A percentile compares a stretch with the other conserved stretches of the same genome.
These are phyloP conservation scores for Stentor coeruleus DNA, from an alignment of 73 alveolate genomes.

Conservation along the genomic window DNA sequence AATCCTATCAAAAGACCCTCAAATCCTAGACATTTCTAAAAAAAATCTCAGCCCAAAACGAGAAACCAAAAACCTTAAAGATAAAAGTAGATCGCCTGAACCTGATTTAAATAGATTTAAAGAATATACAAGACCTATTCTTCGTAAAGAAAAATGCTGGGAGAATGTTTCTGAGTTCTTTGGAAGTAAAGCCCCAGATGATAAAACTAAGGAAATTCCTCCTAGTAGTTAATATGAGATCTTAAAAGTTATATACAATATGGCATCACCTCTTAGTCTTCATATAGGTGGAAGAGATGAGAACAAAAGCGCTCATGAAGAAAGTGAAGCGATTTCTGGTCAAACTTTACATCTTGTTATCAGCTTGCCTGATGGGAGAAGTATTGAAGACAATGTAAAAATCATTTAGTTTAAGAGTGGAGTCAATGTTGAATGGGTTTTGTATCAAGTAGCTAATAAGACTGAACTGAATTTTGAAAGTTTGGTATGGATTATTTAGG, in stretches of 20 bases:
- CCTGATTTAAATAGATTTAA: not conserved
- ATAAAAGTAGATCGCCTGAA: not conserved
- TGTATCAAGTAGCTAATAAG: not conserved
- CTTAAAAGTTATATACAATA: no score
- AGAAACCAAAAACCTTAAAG: not conserved
- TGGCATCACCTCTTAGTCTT: constrained; percentile 11
- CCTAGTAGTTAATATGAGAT: no score
- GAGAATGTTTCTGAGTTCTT: not conserved
- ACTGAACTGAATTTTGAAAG: not conserved
- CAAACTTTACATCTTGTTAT: not conserved
- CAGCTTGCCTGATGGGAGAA: not conserved
- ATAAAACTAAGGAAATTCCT: no score
- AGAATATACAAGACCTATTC: not conserved
- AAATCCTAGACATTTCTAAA: not conserved
- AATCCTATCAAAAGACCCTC: not conserved
- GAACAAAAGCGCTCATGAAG: not conserved
- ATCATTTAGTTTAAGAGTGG: not conserved
- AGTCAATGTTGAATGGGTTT: constrained; percentile 5
- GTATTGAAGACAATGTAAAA: not conserved
- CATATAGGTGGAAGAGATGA: constrained; percentile 9
- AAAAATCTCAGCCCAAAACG: not conserved
- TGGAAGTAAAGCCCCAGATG: not conserved
- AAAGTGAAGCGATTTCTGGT: not conserved
- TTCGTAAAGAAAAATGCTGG: not conserved
- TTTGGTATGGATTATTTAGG: not conserved